Conservation (phyloP, 2,329 filamentous ascomycete genomes). For the Arthrobotrys pseudoclavata region DNA sequence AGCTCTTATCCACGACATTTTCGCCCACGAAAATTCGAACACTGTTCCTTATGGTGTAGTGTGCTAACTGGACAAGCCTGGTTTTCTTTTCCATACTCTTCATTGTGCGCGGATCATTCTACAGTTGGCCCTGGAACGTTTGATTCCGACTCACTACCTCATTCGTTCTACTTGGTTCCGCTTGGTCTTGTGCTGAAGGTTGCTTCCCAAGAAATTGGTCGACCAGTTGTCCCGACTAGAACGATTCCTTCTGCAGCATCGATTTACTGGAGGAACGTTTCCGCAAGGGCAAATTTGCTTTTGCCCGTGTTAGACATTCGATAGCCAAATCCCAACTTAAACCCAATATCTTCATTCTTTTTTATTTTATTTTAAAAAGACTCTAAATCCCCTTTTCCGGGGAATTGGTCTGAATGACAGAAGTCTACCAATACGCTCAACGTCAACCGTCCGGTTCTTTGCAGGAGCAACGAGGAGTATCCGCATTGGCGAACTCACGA, state of each 20-base stretch:
- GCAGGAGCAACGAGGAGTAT: constrained; percentile 59
- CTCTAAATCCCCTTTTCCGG: constrained; percentile 24
- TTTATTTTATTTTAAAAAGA: not conserved
- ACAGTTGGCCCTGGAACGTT: constrained; percentile 46
- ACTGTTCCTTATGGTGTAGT: constrained; percentile 13
- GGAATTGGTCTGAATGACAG: constrained; percentile 58
- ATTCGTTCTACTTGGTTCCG: constrained; percentile 44
- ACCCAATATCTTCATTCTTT: constrained; percentile 5
- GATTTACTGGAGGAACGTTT: constrained; percentile 32
- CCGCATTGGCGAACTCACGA: constrained; percentile 60
- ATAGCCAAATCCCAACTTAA: constrained; percentile 14
- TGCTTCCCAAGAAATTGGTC: constrained; percentile 56
- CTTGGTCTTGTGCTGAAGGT: constrained; percentile 42
- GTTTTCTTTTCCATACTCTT: constrained; percentile 33
- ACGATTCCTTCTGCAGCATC: constrained; percentile 29
- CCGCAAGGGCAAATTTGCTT: constrained; percentile 30
- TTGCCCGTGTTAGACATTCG: constrained; percentile 32
- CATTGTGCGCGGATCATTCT: constrained; percentile 37
- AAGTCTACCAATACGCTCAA: constrained; percentile 54
- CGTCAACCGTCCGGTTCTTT: constrained; percentile 56
- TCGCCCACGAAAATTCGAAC: constrained; percentile 24
- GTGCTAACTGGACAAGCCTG: constrained; percentile 30
- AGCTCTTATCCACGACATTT: constrained; percentile 34
- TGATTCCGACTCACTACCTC: constrained; percentile 53
- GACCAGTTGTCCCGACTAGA: constrained; percentile 48